A percentile compares a stretch with the other conserved stretches of the same genome.
These are phyloP conservation scores for Talaromyces sp. DNA, from an alignment of 2,329 filamentous ascomycete genomes.

Conservation along the genomic window DNA sequence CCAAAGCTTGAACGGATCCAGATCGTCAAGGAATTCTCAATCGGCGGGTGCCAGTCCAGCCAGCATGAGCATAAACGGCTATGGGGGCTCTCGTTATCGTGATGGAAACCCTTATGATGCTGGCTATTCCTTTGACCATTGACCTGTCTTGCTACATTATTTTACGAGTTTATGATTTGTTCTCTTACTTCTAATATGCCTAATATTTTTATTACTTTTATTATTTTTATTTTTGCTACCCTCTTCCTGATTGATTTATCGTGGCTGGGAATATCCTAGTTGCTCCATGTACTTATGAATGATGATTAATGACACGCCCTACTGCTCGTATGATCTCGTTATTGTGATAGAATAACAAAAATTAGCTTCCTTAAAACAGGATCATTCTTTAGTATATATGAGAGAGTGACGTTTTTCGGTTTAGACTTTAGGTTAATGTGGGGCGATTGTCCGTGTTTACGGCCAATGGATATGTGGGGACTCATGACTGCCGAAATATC, in stretches of 20 bases:
- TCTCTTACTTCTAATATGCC: neutral
- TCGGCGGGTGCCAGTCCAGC: conserved; percentile 8
- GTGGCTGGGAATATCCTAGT: neutral
- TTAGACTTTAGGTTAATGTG: neutral
- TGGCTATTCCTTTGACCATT: conserved; percentile 6
- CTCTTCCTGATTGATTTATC: neutral
- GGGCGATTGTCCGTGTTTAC: too few species aligned
- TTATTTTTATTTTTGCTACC: neutral
- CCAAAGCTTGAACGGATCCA: conserved; percentile 6
- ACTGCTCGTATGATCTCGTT: neutral
- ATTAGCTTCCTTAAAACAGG: neutral
- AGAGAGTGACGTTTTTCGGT: too few species aligned
- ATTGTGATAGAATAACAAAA: neutral
- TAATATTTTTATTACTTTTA: neutral
- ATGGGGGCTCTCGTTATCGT: conserved; percentile 3
- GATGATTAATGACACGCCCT: neutral
- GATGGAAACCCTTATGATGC: conserved; percentile 10
- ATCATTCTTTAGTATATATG: neutral
- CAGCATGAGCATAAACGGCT: conserved; percentile 6
- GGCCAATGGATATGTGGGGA: neutral
- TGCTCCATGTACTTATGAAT: neutral
- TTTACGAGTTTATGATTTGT: neutral
- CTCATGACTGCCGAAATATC: neutral
- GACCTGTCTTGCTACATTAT: neutral
- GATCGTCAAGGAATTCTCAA: conserved; percentile 1